Base-by-base conservation (phyloP, 352 stramenopile species). In the Phytophthora podocarpi region DNA sequence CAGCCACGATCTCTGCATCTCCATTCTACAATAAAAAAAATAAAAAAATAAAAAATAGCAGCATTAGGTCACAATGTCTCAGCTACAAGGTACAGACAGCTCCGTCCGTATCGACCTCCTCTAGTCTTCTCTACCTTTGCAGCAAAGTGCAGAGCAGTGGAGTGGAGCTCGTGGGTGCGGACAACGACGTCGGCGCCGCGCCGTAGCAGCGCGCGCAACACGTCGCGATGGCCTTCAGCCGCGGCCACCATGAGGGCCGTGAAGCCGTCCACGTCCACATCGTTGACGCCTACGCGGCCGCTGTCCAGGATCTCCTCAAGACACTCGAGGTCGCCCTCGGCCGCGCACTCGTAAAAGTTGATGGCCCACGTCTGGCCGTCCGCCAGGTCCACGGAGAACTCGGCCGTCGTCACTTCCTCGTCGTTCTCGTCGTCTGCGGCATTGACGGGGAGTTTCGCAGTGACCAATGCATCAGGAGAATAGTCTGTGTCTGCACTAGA, bases 211-310 rank as follows among this genome's bases (percentile, higher is more conserved):
- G 83, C 72, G 32, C 74, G 64, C 16, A 87, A 83, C 13, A 95
- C 69, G 11, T 71, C 62, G 8, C 64, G 45, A 50, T 91, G 83
- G 37, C 83, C 85, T 58, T 95, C 85, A 9, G 85, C 85, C 2
- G 83, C 74, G 5, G 85, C 83, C 45, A 95, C 87, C 85, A 95
- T 92, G 37, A 95, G 74, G 45, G 85, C 85, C 26, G 85, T 90
- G 67, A 95, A 95, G 51, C 85, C 85, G 49, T 95, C 85, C 21
- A 91, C 83, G 67, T 95, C 85, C 48, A 90, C 74, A 48, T 87
- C 82, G 53, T 95, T 77, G 34, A 91, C 58, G 27, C 67, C 61
- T 21, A 90, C 81, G 42, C 70, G 71, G 40, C 73, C 64, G 23
- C 78, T 76, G 35, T 93, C 83, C 46, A 90, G 52, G 41, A 92